Evolutionary conservation across 179 eudicot genomes (phyloP).

Genomic region (Camellia oleifera): DNA sequence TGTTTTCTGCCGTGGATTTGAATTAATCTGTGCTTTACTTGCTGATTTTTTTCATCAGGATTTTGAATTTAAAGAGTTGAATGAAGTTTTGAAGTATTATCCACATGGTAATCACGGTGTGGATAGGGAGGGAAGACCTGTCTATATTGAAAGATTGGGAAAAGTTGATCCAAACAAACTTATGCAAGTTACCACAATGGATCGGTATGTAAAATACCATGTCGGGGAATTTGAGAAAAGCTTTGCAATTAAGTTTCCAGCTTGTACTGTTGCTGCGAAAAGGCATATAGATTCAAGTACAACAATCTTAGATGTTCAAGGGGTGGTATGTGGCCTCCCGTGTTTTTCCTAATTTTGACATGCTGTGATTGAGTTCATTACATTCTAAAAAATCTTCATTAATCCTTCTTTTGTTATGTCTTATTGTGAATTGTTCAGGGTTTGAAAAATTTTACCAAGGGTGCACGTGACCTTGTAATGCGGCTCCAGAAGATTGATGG

Average conservation of each 20-base stretch:
- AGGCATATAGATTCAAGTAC: conserved; percentile 94
- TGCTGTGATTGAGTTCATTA: conserved; percentile 2
- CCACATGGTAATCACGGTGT: conserved; percentile 98
- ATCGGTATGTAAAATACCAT: conserved; percentile 88
- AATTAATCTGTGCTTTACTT: background rate
- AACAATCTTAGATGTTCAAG: conserved; percentile 94
- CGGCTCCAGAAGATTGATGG: conserved; percentile 87
- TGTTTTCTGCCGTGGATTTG: background rate
- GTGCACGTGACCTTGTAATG: conserved; percentile 76
- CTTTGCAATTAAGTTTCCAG: conserved; percentile 81
- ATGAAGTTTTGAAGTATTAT: conserved; percentile 80
- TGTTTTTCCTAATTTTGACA: background rate
- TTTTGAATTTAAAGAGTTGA: conserved; percentile 80
- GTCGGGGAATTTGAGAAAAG: conserved; percentile 84
- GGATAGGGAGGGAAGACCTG: conserved; percentile 92
- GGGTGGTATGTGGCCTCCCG: conserved; percentile 67
- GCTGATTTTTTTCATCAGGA: conserved; percentile 45
- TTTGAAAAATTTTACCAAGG: conserved; percentile 67
- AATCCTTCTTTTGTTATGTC: conserved; percentile 4
- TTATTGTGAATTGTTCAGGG: conserved; percentile 44
- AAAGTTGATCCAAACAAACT: conserved; percentile 93
- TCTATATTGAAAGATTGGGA: conserved; percentile 88
- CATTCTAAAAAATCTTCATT: background rate
- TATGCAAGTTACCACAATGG: conserved; percentile 95
- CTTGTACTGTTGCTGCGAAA: conserved; percentile 91